These are phyloP conservation scores for Diaporthe helianthi DNA, from an alignment of 2,329 filamentous ascomycete genomes.

Conservation along the genomic window DNA sequence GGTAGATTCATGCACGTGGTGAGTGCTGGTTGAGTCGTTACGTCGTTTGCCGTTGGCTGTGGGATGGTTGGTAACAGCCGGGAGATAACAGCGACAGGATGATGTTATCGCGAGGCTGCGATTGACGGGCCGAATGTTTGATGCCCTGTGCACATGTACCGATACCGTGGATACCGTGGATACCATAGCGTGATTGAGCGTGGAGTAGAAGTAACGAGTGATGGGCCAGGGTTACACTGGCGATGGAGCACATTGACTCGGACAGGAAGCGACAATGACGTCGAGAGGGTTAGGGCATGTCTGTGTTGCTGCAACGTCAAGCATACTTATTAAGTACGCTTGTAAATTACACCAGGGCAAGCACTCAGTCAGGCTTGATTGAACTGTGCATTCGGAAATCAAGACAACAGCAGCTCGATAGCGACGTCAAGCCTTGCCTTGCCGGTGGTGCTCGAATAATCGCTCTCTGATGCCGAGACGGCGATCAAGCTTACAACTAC, in stretches of 20 bases:
- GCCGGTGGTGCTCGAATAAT: background rate
- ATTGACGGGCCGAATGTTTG: slow-evolving; percentile 12
- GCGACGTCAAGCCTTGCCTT: background rate
- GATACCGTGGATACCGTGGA: background rate
- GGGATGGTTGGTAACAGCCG: slow-evolving; percentile 3
- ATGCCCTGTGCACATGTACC: slow-evolving; percentile 1
- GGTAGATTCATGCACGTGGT: too few species aligned
- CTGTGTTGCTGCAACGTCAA: slow-evolving; percentile 1
- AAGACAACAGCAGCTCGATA: background rate
- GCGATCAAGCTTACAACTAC: slow-evolving; percentile 10
- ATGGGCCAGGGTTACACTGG: slow-evolving; percentile 8
- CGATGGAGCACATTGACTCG: background rate
- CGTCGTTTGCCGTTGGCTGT: background rate
- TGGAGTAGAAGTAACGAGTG: slow-evolving; percentile 14
- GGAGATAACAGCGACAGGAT: background rate
- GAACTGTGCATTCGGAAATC: too few species aligned
- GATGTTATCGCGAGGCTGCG: slow-evolving; percentile 4
- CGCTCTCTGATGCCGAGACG: background rate
- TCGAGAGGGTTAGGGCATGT: slow-evolving; percentile 12
- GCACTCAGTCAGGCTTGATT: background rate
- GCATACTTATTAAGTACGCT: background rate
- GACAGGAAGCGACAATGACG: background rate
- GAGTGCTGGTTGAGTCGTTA: background rate
- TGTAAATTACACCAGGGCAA: background rate
- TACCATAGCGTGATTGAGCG: background rate